Evolutionary conservation across 2,329 filamentous ascomycete species (phyloP).

Genomic region (Penicillium sp.): DNA sequence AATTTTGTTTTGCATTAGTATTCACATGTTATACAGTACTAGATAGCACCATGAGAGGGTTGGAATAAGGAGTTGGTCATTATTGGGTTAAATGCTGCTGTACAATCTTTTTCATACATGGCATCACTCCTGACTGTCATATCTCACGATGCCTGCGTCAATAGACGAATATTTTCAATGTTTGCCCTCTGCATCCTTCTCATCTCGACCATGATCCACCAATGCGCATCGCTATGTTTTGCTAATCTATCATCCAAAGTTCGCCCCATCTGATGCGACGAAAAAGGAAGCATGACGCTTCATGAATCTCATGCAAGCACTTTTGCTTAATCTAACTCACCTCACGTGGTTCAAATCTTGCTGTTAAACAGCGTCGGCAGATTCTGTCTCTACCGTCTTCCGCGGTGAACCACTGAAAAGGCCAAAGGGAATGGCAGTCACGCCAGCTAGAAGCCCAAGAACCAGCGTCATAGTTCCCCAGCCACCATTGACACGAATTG

Average conservation of each 20-base stretch:
- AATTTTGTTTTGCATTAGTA: not conserved
- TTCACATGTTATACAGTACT: not conserved
- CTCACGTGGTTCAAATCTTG: not conserved
- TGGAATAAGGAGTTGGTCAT: too few relatives aligned
- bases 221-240: too few relatives aligned
- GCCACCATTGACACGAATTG: conserved; percentile 24
- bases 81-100: too few relatives aligned
- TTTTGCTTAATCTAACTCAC: too few relatives aligned
- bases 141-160: too few relatives aligned
- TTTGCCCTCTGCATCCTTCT: too few relatives aligned
- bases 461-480: conserved; percentile 30
- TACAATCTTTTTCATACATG: too few relatives aligned
- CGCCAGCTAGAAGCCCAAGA: conserved; percentile 25
- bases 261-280: too few relatives aligned
- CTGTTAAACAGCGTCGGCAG: not conserved
- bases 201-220: too few relatives aligned
- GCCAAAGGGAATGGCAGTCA: conserved; percentile 25
- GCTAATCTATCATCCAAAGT: too few relatives aligned
- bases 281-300: not conserved
- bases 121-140: too few relatives aligned
- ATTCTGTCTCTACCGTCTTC: not conserved
- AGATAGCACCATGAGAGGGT: not conserved
- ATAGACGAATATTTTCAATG: too few relatives aligned
- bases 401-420: conserved; percentile 7
- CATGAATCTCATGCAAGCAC: not conserved